Evolutionary conservation across 2,329 filamentous ascomycete species (phyloP), one percentile per base, ranked within the genome.

Genomic region (Aotearoamyces nothofagi): DNA sequence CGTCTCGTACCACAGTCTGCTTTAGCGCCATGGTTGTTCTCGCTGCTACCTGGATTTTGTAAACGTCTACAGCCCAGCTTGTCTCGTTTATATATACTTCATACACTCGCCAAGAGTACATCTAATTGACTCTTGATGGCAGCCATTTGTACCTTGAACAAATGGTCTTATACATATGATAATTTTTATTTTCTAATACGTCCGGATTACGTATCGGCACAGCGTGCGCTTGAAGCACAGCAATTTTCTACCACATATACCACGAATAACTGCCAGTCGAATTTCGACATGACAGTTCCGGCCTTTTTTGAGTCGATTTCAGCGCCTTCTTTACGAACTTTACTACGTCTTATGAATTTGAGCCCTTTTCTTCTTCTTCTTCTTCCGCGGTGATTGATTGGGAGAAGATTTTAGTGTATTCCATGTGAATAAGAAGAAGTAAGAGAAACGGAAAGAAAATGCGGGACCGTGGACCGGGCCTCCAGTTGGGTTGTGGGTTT

Each of bases 141-240:
- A n/a, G n/a, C n/a, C n/a, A n/a, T n/a, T n/a, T n/a, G n/a, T n/a
- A n/a, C n/a, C n/a, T n/a, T n/a, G n/a, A n/a, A n/a, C n/a, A n/a
- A n/a, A n/a, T n/a, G n/a, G n/a, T 22, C 19, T n/a, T 22, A 8
- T 22, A n/a, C n/a, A 8, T 22, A n/a, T 8, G 8, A 22, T 22
- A 22, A 8, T 8, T 8, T 22, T 8, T 25, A 25, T 25, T 11
- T 25, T 25, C 23, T 25, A 25, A 25, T 25, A 25, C 23, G 23
- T 25, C 23, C 12, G 23, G 23, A 9, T 25, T 14, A 25, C 23
- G 9, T 25, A 10, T 14, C 13, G 23, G 23, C 9, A 22, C 19
- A 8, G 19, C n/a, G n/a, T n/a, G n/a, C 19, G 19, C n/a, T n/a
- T 22, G 8, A 8, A 22, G 19, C 19, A 8, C 8, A n/a, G 19